A percentile compares a stretch with the other conserved stretches of the same genome.
Conservation (phyloP, 2,329 filamentous ascomycete species). For the Aspergillus sp. region DNA sequence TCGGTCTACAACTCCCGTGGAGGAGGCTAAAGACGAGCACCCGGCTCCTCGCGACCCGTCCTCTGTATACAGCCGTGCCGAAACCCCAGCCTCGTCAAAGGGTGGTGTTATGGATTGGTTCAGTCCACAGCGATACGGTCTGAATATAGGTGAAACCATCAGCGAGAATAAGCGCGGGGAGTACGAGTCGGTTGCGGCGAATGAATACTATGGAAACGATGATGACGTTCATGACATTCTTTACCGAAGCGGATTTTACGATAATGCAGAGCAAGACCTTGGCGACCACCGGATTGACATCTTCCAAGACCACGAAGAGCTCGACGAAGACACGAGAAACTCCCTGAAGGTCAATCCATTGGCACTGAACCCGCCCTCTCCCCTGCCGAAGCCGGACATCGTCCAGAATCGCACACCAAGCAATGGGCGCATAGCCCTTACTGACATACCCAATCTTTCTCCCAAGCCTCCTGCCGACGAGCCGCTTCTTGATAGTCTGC, state of each 20-base stretch:
- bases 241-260: slow-evolving; percentile 24
- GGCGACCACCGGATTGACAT: slow-evolving; percentile 40
- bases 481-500: slow-evolving; percentile 31
- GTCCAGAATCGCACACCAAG: slow-evolving; percentile 26
- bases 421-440: slow-evolving; percentile 34
- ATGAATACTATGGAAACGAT: slow-evolving; percentile 38
- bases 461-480: slow-evolving; percentile 27
- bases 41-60: slow-evolving; percentile 33
- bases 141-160: slow-evolving; percentile 32
- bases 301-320: slow-evolving; percentile 35
- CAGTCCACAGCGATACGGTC: slow-evolving; percentile 31
- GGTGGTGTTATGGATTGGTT: slow-evolving; percentile 39
- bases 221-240: slow-evolving; percentile 27
- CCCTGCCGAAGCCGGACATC: slow-evolving; percentile 33
- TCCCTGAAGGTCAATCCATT: slow-evolving; percentile 43
- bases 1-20: slow-evolving; percentile 32
- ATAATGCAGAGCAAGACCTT: slow-evolving; percentile 35
- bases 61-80: slow-evolving; percentile 36
- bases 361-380: slow-evolving; percentile 50
- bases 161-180: slow-evolving; percentile 38
- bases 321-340: slow-evolving; percentile 25
- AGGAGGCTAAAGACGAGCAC: slow-evolving; percentile 25
- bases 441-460: slow-evolving; percentile 38
- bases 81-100: slow-evolving; percentile 27
- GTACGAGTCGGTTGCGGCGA: slow-evolving; percentile 39